These are phyloP conservation scores for Candida methanosorbosa DNA, from an alignment of 805 yeast species.

Conservation along the genomic window DNA sequence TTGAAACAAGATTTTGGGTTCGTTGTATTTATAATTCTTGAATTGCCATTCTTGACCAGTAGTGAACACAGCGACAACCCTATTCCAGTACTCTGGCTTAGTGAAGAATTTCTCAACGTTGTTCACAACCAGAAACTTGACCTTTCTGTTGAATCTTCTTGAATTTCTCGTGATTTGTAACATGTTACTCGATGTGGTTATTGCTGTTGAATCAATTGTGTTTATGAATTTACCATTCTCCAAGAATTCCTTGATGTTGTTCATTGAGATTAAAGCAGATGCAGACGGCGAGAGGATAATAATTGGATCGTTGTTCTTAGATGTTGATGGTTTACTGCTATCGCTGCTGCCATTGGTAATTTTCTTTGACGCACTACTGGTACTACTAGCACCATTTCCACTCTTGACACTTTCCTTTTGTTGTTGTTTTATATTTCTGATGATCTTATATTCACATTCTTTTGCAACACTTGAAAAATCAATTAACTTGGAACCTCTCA, in stretches of 20 bases:
- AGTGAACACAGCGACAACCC: slow-evolving; percentile 91
- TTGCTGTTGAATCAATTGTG: slow-evolving; percentile 33
- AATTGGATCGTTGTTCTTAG: slow-evolving; percentile 50
- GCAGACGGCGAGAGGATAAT: slow-evolving; percentile 75
- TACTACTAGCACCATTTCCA: not conserved
- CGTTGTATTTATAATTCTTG: slow-evolving; percentile 72
- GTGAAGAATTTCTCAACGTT: slow-evolving; percentile 79
- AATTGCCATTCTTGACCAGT: slow-evolving; percentile 99
- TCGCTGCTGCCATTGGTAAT: not conserved
- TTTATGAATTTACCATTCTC: slow-evolving; percentile 55
- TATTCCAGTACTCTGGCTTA: slow-evolving; percentile 96
- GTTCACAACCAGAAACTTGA: slow-evolving; percentile 74
- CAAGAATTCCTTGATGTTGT: slow-evolving; percentile 59
- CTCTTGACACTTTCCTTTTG: slow-evolving; percentile 7
- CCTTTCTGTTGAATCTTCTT: slow-evolving; percentile 42
- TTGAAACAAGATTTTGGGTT: slow-evolving; percentile 75
- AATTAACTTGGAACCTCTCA: slow-evolving; percentile 54
- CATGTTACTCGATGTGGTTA: slow-evolving; percentile 29
- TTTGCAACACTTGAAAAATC: slow-evolving; percentile 61
- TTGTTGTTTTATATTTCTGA: slow-evolving; percentile 35
- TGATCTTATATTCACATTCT: slow-evolving; percentile 54
- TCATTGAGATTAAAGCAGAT: slow-evolving; percentile 56
- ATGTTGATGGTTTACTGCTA: not conserved
- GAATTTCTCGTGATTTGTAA: slow-evolving; percentile 49
- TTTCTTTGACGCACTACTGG: slow-evolving; percentile 4